Percentiles rank a stretch among this genome's conserved stretches.
Evolutionary conservation across 768 basidiomycete species (phyloP).

Genomic region (Pleurotus citrinopileatus): DNA sequence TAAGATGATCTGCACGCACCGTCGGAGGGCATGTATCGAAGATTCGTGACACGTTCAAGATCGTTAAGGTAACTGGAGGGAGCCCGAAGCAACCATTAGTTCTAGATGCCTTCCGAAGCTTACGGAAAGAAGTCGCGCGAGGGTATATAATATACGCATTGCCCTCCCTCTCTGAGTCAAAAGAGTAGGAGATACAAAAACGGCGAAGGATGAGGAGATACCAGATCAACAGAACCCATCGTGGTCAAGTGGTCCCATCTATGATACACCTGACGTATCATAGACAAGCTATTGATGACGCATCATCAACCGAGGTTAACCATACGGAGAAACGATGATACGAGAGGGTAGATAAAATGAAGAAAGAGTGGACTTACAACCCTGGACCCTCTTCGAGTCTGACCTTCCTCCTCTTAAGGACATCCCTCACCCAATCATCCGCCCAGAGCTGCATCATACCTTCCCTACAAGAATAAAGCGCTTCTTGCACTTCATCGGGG

Average conservation of each 20-base stretch:
- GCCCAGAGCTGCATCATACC: constrained; percentile 72
- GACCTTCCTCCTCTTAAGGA: constrained; percentile 57
- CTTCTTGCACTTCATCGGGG: constrained; percentile 55
- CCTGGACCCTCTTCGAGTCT: constrained; percentile 70
- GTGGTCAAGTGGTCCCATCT: constrained; percentile 1
- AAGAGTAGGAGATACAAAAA: constrained; percentile 8
- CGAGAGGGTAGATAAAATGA: background rate
- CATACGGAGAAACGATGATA: constrained; percentile 1
- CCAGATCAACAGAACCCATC: background rate
- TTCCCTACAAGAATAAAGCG: constrained; percentile 53
- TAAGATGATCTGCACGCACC: constrained; percentile 34
- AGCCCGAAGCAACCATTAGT: background rate
- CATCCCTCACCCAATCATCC: constrained; percentile 53
- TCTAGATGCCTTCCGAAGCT: background rate
- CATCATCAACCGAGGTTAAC: background rate
- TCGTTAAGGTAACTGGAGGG: constrained; percentile 63
- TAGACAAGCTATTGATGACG: background rate
- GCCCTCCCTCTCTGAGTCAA: background rate
- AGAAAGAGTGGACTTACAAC: constrained; percentile 51
- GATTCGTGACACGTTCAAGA: constrained; percentile 60
- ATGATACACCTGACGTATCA: background rate
- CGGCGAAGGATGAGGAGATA: background rate
- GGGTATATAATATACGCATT: background rate
- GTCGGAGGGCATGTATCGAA: constrained; percentile 65
- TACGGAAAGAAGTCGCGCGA: constrained; percentile 1